Conservation (phyloP, 106 monocot species). For the Dioscorea zingiberensis region DNA sequence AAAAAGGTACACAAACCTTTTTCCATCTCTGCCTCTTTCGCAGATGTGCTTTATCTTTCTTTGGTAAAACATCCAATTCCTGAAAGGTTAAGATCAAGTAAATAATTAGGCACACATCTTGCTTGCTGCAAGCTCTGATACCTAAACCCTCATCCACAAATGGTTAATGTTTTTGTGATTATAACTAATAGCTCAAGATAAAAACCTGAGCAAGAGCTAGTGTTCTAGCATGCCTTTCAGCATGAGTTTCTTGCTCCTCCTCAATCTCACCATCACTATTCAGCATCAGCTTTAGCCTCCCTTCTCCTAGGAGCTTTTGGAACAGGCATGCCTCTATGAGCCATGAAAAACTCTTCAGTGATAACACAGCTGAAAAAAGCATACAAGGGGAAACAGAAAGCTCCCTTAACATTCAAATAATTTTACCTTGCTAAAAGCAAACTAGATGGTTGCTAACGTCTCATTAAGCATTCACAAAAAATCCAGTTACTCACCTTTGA, state of each 20-base stretch:
- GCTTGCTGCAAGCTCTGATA: too few relatives aligned
- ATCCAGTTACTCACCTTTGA: constrained; percentile 52
- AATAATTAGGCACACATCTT: background rate
- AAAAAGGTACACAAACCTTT: constrained; percentile 18
- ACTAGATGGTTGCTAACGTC: background rate
- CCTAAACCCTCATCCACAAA: too few relatives aligned
- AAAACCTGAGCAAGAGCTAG: constrained; percentile 67
- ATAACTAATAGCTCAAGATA: background rate
- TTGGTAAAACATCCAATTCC: constrained; percentile 31
- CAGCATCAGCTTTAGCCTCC: constrained; percentile 74
- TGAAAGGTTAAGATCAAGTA: constrained; percentile 20
- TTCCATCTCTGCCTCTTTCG: constrained; percentile 40
- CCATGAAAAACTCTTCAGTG: background rate
- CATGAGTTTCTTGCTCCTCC: constrained; percentile 93
- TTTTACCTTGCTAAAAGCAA: background rate
- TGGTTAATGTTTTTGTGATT: too few relatives aligned
- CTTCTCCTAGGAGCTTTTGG: constrained; percentile 70
- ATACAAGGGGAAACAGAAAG: too few relatives aligned
- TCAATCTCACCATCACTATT: constrained; percentile 94
- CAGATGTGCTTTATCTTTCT: constrained; percentile 49
- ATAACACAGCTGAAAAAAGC: too few relatives aligned
- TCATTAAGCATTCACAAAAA: background rate
- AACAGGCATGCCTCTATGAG: constrained; percentile 68
- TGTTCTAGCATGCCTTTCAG: constrained; percentile 84
- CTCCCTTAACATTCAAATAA: background rate